Base-by-base conservation (phyloP, 768 basidiomycete genomes). In the Kwoniella sp. region DNA sequence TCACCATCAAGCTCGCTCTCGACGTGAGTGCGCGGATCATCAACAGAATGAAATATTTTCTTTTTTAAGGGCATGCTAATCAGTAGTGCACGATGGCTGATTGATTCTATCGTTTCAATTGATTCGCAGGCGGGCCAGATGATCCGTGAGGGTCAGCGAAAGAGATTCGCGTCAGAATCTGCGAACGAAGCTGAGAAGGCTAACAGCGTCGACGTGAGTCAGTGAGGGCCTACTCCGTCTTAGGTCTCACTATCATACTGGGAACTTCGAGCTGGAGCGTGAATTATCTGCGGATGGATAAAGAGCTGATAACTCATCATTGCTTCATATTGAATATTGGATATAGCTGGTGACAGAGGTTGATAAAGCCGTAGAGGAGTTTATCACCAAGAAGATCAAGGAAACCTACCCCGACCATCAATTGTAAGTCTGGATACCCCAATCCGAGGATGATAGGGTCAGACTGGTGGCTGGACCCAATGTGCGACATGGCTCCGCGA, bases 301-400 rank as follows among this genome's bases (percentile, higher is more conserved):
- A 22, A n/a, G 26, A 13, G 55, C 55, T 56, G 36, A 56, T 46
- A 36, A 4, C 17, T 25, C 6, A 17, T 17, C 24, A 27, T 17
- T 24, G 30, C 10, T 29, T 33, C 17, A 19, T 44, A 44, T 19
- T 19, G 8, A 10, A 0, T 7, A 13, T 33, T 13, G 33, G 13
- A 13, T 33, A 4, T 67, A 81, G 81, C 83, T 97, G 33, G 95
- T 98, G 21, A 98, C 95, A 0, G 90, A 95, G 81, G 95, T 91
- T 72, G 95, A 98, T 79, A 88, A 94, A 36, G 86, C 84, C 47
- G 94, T 96, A 10, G 94, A 96, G 79, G 87, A 89, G 65, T 82
- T 92, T 48, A 90, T 96, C 52, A 88, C 86, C 79, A 76, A 83
- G 48, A 85, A 88, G 77, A 86, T 95, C 61, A 81, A 82, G 44